These are phyloP conservation scores for Globisporangium sylvaticum DNA, from an alignment of 352 stramenopile species.

Conservation along the genomic window DNA sequence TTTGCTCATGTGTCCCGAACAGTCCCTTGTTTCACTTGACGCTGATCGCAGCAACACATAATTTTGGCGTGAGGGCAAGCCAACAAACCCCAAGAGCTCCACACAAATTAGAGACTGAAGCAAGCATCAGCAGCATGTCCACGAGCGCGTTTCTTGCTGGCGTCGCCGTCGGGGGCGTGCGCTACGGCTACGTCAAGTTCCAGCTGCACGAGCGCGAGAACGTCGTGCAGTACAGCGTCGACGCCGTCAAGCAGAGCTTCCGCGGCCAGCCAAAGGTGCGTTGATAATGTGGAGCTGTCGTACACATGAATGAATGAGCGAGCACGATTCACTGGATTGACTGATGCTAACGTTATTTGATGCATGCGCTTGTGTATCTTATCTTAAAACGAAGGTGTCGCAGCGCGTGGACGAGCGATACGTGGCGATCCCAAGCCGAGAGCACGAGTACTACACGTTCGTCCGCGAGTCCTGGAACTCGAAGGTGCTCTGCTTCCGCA, in stretches of 20 bases:
- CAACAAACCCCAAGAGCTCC: slow-evolving; percentile 5
- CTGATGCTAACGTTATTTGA: neutral
- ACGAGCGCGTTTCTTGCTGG: slow-evolving; percentile 68
- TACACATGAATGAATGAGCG: neutral
- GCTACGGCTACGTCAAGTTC: slow-evolving; percentile 67
- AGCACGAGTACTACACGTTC: slow-evolving; percentile 83
- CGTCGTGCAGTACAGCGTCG: slow-evolving; percentile 63
- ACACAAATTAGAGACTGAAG: neutral
- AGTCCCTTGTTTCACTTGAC: neutral
- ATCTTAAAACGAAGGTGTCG: neutral
- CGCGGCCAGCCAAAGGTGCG: slow-evolving; percentile 29
- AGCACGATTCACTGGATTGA: neutral
- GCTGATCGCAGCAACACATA: neutral
- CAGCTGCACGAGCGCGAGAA: slow-evolving; percentile 66
- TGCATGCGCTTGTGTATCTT: neutral
- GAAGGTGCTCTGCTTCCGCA: slow-evolving; percentile 57
- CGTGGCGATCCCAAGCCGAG: slow-evolving; percentile 52
- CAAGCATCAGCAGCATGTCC: slow-evolving; percentile 62
- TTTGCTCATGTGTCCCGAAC: neutral
- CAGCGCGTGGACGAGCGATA: slow-evolving; percentile 46
- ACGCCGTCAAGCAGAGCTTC: slow-evolving; percentile 63
- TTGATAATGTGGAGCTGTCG: neutral
- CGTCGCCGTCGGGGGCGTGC: slow-evolving; percentile 51
- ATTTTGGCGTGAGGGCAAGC: neutral
- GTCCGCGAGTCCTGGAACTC: slow-evolving; percentile 69